phyloP scores from a whole-genome alignment of 2,329 filamentous ascomycete genomes.

The Volutella citrinella region DNA sequence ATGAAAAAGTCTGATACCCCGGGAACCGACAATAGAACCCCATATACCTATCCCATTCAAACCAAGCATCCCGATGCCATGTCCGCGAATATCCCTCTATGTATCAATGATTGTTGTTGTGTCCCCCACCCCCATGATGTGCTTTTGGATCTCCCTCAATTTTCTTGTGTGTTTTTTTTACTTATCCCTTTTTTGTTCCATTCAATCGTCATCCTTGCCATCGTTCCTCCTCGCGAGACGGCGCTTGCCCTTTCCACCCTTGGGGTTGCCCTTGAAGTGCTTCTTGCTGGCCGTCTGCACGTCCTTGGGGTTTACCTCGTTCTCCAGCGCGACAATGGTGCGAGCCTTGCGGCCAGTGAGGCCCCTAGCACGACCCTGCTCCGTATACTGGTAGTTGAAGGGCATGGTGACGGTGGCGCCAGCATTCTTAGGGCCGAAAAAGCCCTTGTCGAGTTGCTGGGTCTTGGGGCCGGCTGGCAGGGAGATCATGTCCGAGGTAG shows the following conservation, averaged over 20 bases:
- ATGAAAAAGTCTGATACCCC: constrained; percentile 14
- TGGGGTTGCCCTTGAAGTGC: constrained; percentile 82
- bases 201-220: constrained; percentile 19
- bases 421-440: constrained; percentile 69
- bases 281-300: constrained; percentile 75
- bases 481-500: constrained; percentile 46
- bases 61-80: constrained; percentile 41
- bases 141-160: too few species aligned
- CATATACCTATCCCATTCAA: constrained; percentile 17
- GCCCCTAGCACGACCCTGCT: constrained; percentile 71
- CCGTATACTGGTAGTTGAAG: constrained; percentile 85
- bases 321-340: constrained; percentile 78
- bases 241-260: constrained; percentile 53
- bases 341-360: constrained; percentile 81
- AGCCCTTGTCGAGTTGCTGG: constrained; percentile 76
- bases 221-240: constrained; percentile 16
- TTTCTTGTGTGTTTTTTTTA: too few species aligned
- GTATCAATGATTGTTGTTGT: too few species aligned
- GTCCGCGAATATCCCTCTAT: constrained; percentile 26
- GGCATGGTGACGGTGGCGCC: constrained; percentile 71
- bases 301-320: constrained; percentile 79
- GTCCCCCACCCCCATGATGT: too few species aligned
- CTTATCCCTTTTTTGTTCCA: constrained; percentile 49
- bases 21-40: constrained; percentile 13
- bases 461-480: constrained; percentile 69